Percentiles rank a stretch among this genome's conserved stretches.
Conservation (phyloP, 2,329 filamentous ascomycete species). For the Alternaria novae-zelandiae region DNA sequence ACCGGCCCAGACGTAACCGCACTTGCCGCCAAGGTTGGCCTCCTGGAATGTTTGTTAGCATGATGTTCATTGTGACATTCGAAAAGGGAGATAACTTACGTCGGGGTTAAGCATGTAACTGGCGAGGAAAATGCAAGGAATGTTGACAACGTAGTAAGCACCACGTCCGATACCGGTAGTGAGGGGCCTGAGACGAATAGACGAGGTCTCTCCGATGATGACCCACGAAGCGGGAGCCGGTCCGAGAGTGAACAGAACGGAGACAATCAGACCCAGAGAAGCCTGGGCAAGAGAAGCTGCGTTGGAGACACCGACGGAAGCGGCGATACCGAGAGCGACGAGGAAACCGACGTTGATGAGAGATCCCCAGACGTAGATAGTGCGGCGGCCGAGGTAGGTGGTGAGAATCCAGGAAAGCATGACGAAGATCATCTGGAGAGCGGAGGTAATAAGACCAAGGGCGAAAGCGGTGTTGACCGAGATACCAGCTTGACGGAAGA, state of each 20-base stretch:
- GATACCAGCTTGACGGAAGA: conserved; percentile 69
- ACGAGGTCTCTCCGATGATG: conserved; percentile 71
- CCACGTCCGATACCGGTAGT: conserved; percentile 70
- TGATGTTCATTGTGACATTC: conserved; percentile 48
- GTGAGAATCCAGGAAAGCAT: conserved; percentile 73
- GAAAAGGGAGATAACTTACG: conserved; percentile 51
- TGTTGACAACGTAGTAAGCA: conserved; percentile 68
- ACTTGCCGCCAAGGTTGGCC: conserved; percentile 53
- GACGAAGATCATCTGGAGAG: conserved; percentile 66
- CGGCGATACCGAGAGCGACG: conserved; percentile 65
- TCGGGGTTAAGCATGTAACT: conserved; percentile 67
- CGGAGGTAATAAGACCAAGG: conserved; percentile 69
- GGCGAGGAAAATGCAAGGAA: conserved; percentile 69
- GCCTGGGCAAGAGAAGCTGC: conserved; percentile 63
- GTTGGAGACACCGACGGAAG: conserved; percentile 53
- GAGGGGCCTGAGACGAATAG: conserved; percentile 69
- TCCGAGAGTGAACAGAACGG: conserved; percentile 68
- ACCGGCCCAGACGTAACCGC: conserved; percentile 45
- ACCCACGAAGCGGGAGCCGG: conserved; percentile 70
- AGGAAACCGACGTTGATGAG: conserved; percentile 61
- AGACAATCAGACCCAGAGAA: conserved; percentile 68
- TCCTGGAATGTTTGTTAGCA: conserved; percentile 65
- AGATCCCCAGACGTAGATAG: conserved; percentile 69
- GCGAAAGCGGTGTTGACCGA: conserved; percentile 62
- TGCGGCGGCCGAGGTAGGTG: conserved; percentile 67